Percentiles rank a stretch among this genome's conserved stretches.
Evolutionary conservation across 139 green algal genomes (phyloP).

Genomic region (Deuterostichococcus epilithicus): DNA sequence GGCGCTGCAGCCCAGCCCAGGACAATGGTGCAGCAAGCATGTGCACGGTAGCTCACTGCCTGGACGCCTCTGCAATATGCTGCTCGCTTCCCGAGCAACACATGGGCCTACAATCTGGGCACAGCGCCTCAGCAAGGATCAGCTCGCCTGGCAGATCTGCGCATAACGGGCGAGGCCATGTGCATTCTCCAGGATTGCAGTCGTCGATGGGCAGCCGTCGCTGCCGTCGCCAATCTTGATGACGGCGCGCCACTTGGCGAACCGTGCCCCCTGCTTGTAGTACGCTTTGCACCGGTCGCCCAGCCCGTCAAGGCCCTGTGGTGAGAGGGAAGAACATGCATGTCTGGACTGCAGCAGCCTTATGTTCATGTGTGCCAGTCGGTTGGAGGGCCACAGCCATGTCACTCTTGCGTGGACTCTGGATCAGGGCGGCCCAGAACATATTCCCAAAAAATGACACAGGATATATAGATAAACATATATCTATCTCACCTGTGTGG

Average conservation of each 20-base stretch:
- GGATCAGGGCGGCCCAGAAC: too few species aligned
- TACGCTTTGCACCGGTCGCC: slow-evolving; percentile 52
- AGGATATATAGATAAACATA: too few species aligned
- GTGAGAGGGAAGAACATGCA: not conserved
- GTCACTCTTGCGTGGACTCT: too few species aligned
- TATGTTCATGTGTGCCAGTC: not conserved
- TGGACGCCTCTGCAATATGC: too few species aligned
- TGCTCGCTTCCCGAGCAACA: not conserved
- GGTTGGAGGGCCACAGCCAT: too few species aligned
- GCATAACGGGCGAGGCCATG: slow-evolving; percentile 92
- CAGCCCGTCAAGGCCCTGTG: slow-evolving; percentile 76
- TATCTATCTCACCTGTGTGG: slow-evolving; percentile 19
- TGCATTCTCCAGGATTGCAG: slow-evolving; percentile 83
- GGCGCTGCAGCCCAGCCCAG: too few species aligned
- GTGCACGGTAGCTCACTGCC: too few species aligned
- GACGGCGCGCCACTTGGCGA: slow-evolving; percentile 85
- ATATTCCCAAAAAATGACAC: too few species aligned
- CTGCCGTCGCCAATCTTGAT: slow-evolving; percentile 68
- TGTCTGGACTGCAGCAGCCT: slow-evolving; percentile 18
- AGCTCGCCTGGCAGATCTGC: slow-evolving; percentile 63
- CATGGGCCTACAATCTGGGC: not conserved
- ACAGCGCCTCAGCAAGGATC: not conserved
- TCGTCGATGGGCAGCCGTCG: slow-evolving; percentile 52
- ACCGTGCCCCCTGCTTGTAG: slow-evolving; percentile 70
- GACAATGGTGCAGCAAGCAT: too few species aligned